Percentiles rank a stretch among this genome's conserved stretches.
Evolutionary conservation across 371 early-diverging fungal species (phyloP).

Genomic region (Synchytrium microbalum): DNA sequence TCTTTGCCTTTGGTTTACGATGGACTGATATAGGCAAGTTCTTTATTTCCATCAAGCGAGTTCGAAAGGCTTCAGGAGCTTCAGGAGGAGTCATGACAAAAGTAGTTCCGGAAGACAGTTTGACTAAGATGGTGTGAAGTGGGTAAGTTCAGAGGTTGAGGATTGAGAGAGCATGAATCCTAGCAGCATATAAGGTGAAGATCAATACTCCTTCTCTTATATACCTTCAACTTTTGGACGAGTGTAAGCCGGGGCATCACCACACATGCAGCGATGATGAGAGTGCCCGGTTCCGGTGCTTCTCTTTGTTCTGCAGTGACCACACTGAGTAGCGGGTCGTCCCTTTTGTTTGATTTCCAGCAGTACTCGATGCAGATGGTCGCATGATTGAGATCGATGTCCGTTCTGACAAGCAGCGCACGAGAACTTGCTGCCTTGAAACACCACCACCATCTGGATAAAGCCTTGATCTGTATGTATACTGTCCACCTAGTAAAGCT

Average conservation of each 20-base stretch:
- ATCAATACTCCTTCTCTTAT: background rate
- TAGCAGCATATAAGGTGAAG: background rate
- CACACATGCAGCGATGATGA: conserved; percentile 16
- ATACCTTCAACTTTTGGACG: conserved; percentile 9
- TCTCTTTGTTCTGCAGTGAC: conserved; percentile 13
- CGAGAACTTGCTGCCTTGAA: conserved; percentile 12
- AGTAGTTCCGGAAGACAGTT: conserved; percentile 3
- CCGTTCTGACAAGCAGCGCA: conserved; percentile 16
- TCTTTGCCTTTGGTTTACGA: conserved; percentile 1
- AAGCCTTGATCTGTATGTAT: too few species aligned
- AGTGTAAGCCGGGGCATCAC: conserved; percentile 1
- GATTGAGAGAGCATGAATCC: background rate
- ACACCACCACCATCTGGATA: conserved; percentile 10
- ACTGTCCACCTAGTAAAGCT: too few species aligned
- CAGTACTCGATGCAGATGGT: conserved; percentile 12
- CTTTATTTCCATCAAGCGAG: background rate
- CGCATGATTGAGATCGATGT: conserved; percentile 14
- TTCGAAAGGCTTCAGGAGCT: conserved; percentile 9
- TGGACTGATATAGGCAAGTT: conserved; percentile 4
- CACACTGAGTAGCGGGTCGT: conserved; percentile 14
- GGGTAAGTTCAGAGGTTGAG: conserved; percentile 1
- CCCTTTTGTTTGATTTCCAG: conserved; percentile 14
- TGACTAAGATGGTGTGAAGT: conserved; percentile 5
- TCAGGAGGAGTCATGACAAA: background rate
- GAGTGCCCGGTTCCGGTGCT: conserved; percentile 13